Evolutionary conservation across 805 yeast species (phyloP), one percentile per base, ranked within the genome.

Genomic region (Ogataea parapolymorpha): DNA sequence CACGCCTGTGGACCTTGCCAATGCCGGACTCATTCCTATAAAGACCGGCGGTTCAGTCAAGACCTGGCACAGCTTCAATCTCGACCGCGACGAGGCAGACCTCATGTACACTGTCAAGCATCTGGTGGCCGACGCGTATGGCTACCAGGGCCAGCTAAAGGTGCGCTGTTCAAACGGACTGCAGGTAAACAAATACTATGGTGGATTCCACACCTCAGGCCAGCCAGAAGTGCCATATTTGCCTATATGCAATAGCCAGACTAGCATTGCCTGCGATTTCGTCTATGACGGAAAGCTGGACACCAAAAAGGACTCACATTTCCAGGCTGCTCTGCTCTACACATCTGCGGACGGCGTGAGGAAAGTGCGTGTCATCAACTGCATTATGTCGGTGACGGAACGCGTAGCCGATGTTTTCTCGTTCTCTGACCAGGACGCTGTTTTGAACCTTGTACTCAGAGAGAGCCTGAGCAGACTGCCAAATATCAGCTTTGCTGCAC

Each of bases 261-360:
- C 84, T 32, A 72, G 82, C 5, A 61, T 87, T 35, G 82, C 86
- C 8, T 82, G 86, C 2, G 71, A 87, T 38, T 78, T 91, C 53
- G 73, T 72, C 34, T 84, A 86, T 55, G 96, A 89, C 56, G 88
- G 88, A 3, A 79, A 78, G 45, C 67, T 88, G 25, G 77, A 80
- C 43, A 70, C 84, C 2, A 78, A 78, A 45, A 71, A 74, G 27
- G 96, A 89, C 60, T 85, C 87, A 16, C 93, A 88, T 60, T 87
- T 91, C 68, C 99, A 93, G 64, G 84, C 86, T 2, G 97, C 98
- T 0, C 51, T 93, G 20, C 67, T 93, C 41, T 91, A 89, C 59
- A 90, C 97, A 0, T 85, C 88, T 34, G 56, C 71, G 2, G 71
- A 72, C 35, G 99, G 99, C 16, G 64, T 71, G 7, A 70, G 97